Evolutionary conservation across 2,329 filamentous ascomycete genomes (phyloP).

Genomic region (Neoscytalidium dimidiatum): DNA sequence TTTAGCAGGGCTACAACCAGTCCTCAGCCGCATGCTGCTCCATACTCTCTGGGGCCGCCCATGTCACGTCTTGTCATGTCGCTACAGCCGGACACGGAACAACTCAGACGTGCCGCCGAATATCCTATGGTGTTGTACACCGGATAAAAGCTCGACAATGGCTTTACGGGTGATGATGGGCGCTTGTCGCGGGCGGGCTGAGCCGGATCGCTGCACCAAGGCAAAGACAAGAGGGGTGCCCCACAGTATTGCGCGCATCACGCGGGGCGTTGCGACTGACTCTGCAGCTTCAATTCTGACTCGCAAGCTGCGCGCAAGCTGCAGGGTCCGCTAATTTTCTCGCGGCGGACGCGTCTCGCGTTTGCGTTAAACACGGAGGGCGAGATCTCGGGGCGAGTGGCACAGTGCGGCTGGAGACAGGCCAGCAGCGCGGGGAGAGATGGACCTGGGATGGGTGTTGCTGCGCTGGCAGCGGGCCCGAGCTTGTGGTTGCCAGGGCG

Average conservation of each 20-base stretch:
- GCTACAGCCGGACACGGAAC: too few species aligned
- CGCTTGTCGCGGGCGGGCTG: not conserved
- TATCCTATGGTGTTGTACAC: not conserved
- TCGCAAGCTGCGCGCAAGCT: not conserved
- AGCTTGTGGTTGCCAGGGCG: constrained; percentile 17
- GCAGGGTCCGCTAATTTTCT: not conserved
- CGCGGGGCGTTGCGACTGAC: constrained; percentile 12
- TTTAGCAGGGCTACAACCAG: not conserved
- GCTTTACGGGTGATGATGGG: not conserved
- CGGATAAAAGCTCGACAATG: not conserved
- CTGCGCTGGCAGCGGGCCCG: constrained; percentile 17
- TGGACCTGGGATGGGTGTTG: not conserved
- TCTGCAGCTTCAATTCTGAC: constrained; percentile 9
- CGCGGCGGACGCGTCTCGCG: not conserved
- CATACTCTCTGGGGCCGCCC: too few species aligned
- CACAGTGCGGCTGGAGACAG: not conserved
- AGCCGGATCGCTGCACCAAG: constrained; percentile 12
- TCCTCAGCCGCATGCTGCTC: constrained; percentile 7
- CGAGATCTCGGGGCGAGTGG: not conserved
- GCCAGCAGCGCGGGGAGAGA: not conserved
- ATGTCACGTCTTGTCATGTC: too few species aligned
- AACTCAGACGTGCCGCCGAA: too few species aligned
- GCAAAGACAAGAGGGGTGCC: not conserved
- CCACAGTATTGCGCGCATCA: constrained; percentile 15
- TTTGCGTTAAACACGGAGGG: not conserved